Percentiles rank a stretch among this genome's conserved stretches.
phyloP scores from a whole-genome alignment of 2,329 filamentous ascomycete genomes.

The Colletotrichum chlorophyti region DNA sequence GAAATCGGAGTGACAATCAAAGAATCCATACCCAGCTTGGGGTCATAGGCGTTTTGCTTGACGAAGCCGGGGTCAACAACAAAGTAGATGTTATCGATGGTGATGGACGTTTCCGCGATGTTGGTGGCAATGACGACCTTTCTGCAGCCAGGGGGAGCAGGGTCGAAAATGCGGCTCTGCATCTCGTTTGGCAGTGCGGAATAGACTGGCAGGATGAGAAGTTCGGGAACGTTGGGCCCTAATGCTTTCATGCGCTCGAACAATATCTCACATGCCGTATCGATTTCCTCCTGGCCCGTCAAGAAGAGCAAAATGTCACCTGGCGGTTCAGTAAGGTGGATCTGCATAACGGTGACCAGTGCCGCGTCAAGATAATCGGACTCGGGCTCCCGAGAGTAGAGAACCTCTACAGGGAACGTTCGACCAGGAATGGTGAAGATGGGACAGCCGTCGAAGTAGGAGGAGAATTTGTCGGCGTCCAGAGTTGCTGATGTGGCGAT shows the following conservation, averaged over 20 bases:
- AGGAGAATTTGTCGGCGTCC: slow-evolving; percentile 96
- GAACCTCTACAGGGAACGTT: slow-evolving; percentile 93
- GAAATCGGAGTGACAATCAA: slow-evolving; percentile 95
- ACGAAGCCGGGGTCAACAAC: slow-evolving; percentile 97
- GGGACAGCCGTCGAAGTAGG: slow-evolving; percentile 94
- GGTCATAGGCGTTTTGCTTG: slow-evolving; percentile 96
- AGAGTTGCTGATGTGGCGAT: slow-evolving; percentile 97
- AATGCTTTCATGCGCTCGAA: slow-evolving; percentile 96
- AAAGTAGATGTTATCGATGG: slow-evolving; percentile 97
- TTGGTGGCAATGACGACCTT: slow-evolving; percentile 99
- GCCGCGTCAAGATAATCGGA: slow-evolving; percentile 95
- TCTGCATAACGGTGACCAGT: slow-evolving; percentile 97
- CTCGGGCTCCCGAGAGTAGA: slow-evolving; percentile 94
- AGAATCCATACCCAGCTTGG: slow-evolving; percentile 97
- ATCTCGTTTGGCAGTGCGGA: slow-evolving; percentile 92
- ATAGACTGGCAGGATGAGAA: slow-evolving; percentile 96
- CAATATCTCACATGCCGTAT: slow-evolving; percentile 90
- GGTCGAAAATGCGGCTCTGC: slow-evolving; percentile 93
- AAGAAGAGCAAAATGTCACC: slow-evolving; percentile 97
- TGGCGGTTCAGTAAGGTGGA: slow-evolving; percentile 88
- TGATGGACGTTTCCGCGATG: slow-evolving; percentile 97
- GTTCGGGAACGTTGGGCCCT: slow-evolving; percentile 86
- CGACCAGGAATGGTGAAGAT: slow-evolving; percentile 97
- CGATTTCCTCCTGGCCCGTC: slow-evolving; percentile 97
- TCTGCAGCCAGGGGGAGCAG: slow-evolving; percentile 81